Conservation (phyloP, 2,329 filamentous ascomycete genomes). For the Aspergillus flavus region DNA sequence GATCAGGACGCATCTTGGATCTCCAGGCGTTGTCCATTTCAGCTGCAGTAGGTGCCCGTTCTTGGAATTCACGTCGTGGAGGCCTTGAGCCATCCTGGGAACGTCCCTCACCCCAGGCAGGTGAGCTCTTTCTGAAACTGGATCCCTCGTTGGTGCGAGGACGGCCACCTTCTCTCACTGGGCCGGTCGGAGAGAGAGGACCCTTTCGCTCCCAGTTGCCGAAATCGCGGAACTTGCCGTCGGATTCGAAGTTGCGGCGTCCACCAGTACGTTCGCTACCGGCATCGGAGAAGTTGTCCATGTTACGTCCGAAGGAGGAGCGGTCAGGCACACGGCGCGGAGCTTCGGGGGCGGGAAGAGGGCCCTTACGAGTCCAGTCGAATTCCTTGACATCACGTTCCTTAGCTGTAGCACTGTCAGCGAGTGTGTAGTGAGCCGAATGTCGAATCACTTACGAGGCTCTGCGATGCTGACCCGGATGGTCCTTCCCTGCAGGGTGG, state of each 20-base stretch:
- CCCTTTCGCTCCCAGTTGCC: constrained; percentile 95
- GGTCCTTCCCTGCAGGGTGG: constrained; percentile 81
- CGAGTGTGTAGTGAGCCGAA: neutral
- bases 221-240: constrained; percentile 78
- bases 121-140: constrained; percentile 66
- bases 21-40: constrained; percentile 96
- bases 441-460: constrained; percentile 67
- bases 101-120: constrained; percentile 71
- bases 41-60: constrained; percentile 78
- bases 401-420: constrained; percentile 68
- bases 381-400: constrained; percentile 81
- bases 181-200: constrained; percentile 72
- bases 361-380: constrained; percentile 93
- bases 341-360: constrained; percentile 71
- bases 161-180: constrained; percentile 60
- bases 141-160: constrained; percentile 63
- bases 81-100: constrained; percentile 78
- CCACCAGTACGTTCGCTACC: constrained; percentile 67
- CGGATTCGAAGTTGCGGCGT: constrained; percentile 68
- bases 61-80: constrained; percentile 74
- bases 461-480: constrained; percentile 96
- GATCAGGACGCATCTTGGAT: constrained; percentile 84
- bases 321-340: constrained; percentile 58
- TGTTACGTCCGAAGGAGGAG: constrained; percentile 58
- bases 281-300: constrained; percentile 57